Evolutionary conservation across 306 rosid genomes (phyloP).

Genomic region (Dalbergia cultrata): DNA sequence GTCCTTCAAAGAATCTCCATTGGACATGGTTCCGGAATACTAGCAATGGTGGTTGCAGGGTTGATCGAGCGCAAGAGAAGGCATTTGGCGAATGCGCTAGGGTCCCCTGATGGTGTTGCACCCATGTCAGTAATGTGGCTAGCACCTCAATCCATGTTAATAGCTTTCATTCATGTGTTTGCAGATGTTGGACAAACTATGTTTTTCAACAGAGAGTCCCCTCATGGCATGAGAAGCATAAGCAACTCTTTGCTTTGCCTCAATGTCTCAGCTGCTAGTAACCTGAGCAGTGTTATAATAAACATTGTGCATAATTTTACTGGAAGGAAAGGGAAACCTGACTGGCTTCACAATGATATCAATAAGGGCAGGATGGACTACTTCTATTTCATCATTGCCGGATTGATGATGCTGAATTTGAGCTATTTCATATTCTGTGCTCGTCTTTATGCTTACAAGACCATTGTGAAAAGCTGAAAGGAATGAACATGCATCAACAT

Average conservation of each 20-base stretch:
- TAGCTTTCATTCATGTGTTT: slow-evolving; percentile 45
- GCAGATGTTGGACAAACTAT: slow-evolving; percentile 51
- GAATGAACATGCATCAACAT: not conserved
- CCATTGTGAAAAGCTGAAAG: not conserved
- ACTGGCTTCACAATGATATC: slow-evolving; percentile 54
- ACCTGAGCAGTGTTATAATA: slow-evolving; percentile 42
- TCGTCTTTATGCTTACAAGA: slow-evolving; percentile 42
- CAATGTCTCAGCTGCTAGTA: slow-evolving; percentile 31
- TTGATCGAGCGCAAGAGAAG: slow-evolving; percentile 39
- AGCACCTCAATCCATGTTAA: slow-evolving; percentile 45
- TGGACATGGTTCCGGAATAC: slow-evolving; percentile 13
- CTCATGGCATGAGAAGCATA: slow-evolving; percentile 61
- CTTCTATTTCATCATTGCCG: slow-evolving; percentile 51
- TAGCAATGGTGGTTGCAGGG: slow-evolving; percentile 29
- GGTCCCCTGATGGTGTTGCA: slow-evolving; percentile 10
- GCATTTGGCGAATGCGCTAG: not conserved
- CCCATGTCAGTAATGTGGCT: slow-evolving; percentile 60
- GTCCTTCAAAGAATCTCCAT: slow-evolving; percentile 41
- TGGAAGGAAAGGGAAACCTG: slow-evolving; percentile 44
- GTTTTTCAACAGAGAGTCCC: slow-evolving; percentile 58
- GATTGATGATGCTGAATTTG: slow-evolving; percentile 38
- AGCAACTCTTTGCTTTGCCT: slow-evolving; percentile 48
- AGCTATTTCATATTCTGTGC: slow-evolving; percentile 45
- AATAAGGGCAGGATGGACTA: slow-evolving; percentile 52
- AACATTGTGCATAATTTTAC: slow-evolving; percentile 36